These are phyloP conservation scores for Neonectria faginata DNA, from an alignment of 2,329 filamentous ascomycete genomes.

Conservation along the genomic window DNA sequence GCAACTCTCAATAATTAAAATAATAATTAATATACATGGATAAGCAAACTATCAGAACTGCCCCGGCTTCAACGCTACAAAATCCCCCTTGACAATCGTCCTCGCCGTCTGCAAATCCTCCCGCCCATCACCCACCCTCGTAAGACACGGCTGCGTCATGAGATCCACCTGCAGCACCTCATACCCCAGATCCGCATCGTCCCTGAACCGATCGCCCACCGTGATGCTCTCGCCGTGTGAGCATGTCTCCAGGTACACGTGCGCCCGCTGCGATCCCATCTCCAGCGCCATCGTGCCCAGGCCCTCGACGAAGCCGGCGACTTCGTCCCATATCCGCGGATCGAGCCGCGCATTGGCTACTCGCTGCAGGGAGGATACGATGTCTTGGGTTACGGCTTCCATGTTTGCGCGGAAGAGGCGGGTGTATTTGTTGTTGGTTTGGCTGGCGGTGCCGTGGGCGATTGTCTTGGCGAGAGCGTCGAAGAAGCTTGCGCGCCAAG, in stretches of 20 bases:
- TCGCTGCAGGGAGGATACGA: constrained; percentile 13
- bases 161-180: constrained; percentile 18
- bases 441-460: background rate
- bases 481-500: constrained; percentile 26
- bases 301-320: constrained; percentile 18
- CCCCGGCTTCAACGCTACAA: constrained; percentile 18
- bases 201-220: constrained; percentile 21
- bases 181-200: constrained; percentile 18
- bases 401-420: constrained; percentile 22
- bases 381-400: constrained; percentile 12
- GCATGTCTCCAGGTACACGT: constrained; percentile 29
- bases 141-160: constrained; percentile 32
- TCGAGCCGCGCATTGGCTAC: constrained; percentile 4
- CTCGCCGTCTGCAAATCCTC: constrained; percentile 26
- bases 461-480: constrained; percentile 14
- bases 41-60: background rate
- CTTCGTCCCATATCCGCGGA: constrained; percentile 14
- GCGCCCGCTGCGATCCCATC: constrained; percentile 30
- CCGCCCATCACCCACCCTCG: constrained; percentile 29
- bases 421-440: constrained; percentile 5
- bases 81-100: constrained; percentile 26
- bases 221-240: constrained; percentile 15
- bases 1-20: too few relatives aligned
- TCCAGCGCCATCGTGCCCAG: constrained; percentile 29
- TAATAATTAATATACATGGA: background rate